Conservation (phyloP, 176 grass and related monocot genomes). For the Stipa capillata region DNA sequence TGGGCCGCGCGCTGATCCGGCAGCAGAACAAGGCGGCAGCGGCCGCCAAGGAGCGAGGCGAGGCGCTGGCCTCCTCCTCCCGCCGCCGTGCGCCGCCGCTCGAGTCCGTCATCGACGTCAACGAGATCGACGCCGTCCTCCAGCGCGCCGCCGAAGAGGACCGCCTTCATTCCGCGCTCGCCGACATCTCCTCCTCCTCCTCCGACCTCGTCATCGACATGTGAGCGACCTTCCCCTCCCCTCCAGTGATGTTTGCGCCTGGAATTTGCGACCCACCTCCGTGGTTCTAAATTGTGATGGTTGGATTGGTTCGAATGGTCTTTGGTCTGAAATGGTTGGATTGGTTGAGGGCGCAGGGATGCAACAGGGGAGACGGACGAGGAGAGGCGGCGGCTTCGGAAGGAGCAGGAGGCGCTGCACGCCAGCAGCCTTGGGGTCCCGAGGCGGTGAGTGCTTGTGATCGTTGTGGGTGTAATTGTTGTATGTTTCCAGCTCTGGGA, state of each 20-base stretch:
- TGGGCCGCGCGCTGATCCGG: constrained; percentile 63
- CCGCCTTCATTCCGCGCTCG: constrained; percentile 24
- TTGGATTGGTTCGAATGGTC: background rate
- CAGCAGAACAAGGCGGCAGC: constrained; percentile 59
- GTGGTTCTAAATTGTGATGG: background rate
- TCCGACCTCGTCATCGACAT: constrained; percentile 47
- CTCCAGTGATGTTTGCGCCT: background rate
- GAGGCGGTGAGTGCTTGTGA: constrained; percentile 40
- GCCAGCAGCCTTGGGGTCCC: constrained; percentile 65
- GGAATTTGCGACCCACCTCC: background rate
- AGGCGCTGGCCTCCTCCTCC: constrained; percentile 30
- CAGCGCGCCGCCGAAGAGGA: constrained; percentile 60
- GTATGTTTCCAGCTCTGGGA: background rate
- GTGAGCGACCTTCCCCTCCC: constrained; percentile 1
- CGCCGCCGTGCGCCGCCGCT: constrained; percentile 41
- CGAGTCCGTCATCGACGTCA: constrained; percentile 77
- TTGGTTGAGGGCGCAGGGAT: constrained; percentile 34
- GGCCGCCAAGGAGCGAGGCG: constrained; percentile 63
- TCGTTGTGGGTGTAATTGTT: background rate
- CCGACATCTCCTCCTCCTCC: constrained; percentile 10
- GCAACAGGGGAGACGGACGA: constrained; percentile 34
- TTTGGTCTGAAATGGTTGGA: background rate
- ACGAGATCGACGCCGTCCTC: constrained; percentile 79
- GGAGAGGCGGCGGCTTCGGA: constrained; percentile 46
- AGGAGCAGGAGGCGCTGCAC: constrained; percentile 76